Conservation (phyloP, 2,329 filamentous ascomycete genomes). For the Epichloe coenophiala region DNA sequence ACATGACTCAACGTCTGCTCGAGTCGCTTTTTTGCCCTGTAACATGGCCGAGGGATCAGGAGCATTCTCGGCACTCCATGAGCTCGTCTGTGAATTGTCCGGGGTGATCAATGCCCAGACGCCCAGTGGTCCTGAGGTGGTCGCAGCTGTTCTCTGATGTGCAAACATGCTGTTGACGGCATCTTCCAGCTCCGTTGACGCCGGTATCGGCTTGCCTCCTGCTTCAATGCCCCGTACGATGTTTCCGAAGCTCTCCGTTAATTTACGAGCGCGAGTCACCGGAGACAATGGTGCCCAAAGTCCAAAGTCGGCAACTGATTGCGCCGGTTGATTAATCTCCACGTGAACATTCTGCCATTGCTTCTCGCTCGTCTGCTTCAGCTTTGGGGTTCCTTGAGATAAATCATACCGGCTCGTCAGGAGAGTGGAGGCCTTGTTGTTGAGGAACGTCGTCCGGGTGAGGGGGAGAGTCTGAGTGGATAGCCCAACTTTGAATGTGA, state of each 20-base stretch:
- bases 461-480: constrained; percentile 45
- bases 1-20: constrained; percentile 12
- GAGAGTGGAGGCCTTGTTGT: constrained; percentile 48
- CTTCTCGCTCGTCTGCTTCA: constrained; percentile 17
- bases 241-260: constrained; percentile 60
- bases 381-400: constrained; percentile 7
- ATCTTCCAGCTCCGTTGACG: constrained; percentile 58
- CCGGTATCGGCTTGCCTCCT: constrained; percentile 36
- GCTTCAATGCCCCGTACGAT: constrained; percentile 54
- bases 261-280: constrained; percentile 46
- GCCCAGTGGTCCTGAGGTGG: constrained; percentile 34
- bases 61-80: constrained; percentile 2
- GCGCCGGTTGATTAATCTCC: constrained; percentile 9
- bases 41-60: constrained; percentile 6
- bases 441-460: constrained; percentile 68
- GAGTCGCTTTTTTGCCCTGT: constrained; percentile 1
- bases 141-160: constrained; percentile 12
- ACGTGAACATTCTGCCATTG: constrained; percentile 24
- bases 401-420: constrained; percentile 23
- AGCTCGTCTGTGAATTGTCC: constrained; percentile 4
- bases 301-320: constrained; percentile 12
- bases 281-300: constrained; percentile 41
- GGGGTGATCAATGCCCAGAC: constrained; percentile 65
- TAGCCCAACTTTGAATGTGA: constrained; percentile 27
- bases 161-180: constrained; percentile 47